A percentile compares a stretch with the other conserved stretches of the same genome.
Evolutionary conservation across 1,284 basidiomycete species (phyloP).

Genomic region (Fistulina hepatica): DNA sequence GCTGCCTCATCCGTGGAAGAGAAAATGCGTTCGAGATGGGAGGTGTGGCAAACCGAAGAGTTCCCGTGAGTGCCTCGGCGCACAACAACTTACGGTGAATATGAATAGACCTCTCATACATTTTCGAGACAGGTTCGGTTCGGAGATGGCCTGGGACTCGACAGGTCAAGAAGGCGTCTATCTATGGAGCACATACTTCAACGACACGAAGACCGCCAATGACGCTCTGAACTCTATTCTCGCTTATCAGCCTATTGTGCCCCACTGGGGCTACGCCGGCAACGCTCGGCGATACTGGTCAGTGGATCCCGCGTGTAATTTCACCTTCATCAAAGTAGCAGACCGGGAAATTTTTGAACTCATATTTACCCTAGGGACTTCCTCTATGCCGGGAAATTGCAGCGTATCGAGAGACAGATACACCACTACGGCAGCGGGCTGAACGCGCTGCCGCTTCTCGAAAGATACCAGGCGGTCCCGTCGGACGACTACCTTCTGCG

Average conservation of each 20-base stretch:
- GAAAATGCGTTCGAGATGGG: conserved; percentile 36
- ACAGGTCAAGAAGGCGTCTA: conserved; percentile 51
- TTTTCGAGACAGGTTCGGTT: conserved; percentile 33
- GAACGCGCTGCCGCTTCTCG: conserved; percentile 43
- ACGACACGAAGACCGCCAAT: conserved; percentile 37
- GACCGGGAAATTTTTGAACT: not conserved
- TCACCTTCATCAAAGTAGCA: not conserved
- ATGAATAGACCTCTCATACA: conserved; percentile 3
- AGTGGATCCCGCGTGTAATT: too few relatives aligned
- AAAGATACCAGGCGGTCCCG: conserved; percentile 37
- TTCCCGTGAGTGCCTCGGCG: conserved; percentile 34
- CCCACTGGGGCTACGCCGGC: conserved; percentile 54
- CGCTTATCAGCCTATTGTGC: conserved; percentile 44
- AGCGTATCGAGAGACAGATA: conserved; percentile 46
- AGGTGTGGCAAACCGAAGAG: conserved; percentile 34
- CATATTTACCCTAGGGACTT: conserved; percentile 33
- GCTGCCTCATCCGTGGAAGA: conserved; percentile 39
- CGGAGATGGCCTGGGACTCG: conserved; percentile 55
- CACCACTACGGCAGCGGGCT: conserved; percentile 52
- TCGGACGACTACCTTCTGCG: conserved; percentile 43
- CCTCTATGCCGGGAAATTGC: conserved; percentile 45
- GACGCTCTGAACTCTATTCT: conserved; percentile 48
- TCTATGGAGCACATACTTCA: conserved; percentile 45
- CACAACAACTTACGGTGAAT: not conserved
- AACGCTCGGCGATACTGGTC: conserved; percentile 49